Conservation (phyloP, 2,329 filamentous ascomycete species). For the Colletotrichum karsti region DNA sequence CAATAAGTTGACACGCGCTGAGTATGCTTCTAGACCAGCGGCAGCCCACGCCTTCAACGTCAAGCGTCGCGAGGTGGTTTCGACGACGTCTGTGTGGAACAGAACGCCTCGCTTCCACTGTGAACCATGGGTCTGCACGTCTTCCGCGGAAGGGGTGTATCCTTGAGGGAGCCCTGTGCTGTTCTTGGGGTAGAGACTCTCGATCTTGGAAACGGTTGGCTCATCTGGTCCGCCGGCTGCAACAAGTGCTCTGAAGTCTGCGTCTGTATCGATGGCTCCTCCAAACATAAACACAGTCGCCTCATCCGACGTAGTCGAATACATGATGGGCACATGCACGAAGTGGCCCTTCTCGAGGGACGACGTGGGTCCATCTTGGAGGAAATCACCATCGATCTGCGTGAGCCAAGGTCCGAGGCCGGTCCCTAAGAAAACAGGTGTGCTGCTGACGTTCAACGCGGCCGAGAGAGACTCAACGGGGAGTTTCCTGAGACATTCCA, state of each 20-base stretch:
- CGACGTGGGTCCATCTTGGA: conserved; percentile 51
- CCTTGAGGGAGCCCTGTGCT: background rate
- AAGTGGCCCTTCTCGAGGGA: conserved; percentile 67
- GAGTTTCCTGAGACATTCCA: conserved; percentile 38
- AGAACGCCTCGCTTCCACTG: background rate
- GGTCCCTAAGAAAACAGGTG: conserved; percentile 29
- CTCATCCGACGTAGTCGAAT: conserved; percentile 73
- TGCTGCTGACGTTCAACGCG: conserved; percentile 37
- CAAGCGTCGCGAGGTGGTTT: background rate
- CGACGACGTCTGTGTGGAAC: background rate
- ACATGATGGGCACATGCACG: conserved; percentile 69
- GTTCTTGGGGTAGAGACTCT: background rate
- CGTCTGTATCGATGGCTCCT: background rate
- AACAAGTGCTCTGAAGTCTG: background rate
- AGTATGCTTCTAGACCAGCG: background rate
- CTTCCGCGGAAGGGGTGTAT: background rate
- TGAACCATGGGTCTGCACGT: background rate
- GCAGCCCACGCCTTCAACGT: background rate
- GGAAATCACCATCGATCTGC: conserved; percentile 46
- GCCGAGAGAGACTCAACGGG: conserved; percentile 37
- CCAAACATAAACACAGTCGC: conserved; percentile 55
- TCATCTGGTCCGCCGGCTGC: background rate
- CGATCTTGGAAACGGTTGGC: background rate
- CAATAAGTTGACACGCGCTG: background rate
- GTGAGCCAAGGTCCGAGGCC: background rate